A percentile compares a stretch with the other conserved stretches of the same genome.
Evolutionary conservation across 140 eudicot genomes (phyloP).

Genomic region (Ambrosia hybrid): DNA sequence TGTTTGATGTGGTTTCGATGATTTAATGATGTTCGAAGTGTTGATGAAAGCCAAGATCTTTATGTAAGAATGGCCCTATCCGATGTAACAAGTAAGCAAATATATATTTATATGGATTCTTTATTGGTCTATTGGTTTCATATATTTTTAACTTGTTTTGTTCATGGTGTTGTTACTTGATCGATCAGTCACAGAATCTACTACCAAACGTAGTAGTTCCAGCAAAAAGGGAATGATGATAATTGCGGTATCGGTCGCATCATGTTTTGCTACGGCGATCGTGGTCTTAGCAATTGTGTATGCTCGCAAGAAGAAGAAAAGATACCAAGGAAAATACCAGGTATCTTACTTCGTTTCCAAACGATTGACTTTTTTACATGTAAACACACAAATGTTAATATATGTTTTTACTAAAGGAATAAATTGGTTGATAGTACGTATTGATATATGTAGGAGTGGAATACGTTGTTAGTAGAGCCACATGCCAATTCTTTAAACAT

Average conservation of each 20-base stretch:
- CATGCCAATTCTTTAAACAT: no score
- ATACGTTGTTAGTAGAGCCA: no score
- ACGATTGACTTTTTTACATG: no score
- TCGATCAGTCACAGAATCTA: conserved; percentile 7
- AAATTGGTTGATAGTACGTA: no score
- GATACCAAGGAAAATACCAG: neutral
- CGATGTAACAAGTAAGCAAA: conserved; percentile 22
- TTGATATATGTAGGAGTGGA: no score
- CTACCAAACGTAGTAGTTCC: conserved; percentile 8
- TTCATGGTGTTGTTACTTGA: neutral
- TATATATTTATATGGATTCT: neutral
- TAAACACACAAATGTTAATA: no score
- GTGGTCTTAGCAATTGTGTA: neutral
- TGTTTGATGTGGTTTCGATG: no score
- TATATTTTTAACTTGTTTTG: neutral
- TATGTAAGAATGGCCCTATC: conserved; percentile 26
- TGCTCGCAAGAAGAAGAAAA: conserved; percentile 22
- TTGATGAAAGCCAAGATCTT: conserved; percentile 25
- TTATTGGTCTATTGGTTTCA: neutral
- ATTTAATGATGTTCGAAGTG: neutral
- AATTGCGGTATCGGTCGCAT: conserved; percentile 4
- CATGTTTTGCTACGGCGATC: conserved; percentile 13
- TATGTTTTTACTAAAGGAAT: no score
- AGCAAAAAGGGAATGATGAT: conserved; percentile 5
- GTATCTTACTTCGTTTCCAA: no score